Base-by-base conservation (phyloP, 1,284 basidiomycete genomes). In the Sporisorium exsertum region DNA sequence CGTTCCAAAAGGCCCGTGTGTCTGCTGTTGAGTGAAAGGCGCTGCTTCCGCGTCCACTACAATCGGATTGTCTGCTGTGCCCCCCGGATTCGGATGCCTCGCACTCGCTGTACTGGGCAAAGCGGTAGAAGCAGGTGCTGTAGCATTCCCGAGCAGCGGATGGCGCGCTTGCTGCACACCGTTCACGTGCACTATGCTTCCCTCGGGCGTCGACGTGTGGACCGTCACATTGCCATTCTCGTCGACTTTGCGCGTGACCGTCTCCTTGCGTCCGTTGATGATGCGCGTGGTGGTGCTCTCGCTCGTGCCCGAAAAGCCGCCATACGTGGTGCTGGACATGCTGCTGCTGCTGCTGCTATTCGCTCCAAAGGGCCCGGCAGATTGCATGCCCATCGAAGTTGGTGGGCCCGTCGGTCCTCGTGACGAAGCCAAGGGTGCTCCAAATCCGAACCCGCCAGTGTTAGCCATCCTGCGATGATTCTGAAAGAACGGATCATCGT, bases 261-360 rank as follows among this genome's bases (percentile, higher is more conserved):
- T 82, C 59, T 82, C 78, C 29, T 64, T 72, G 15, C 68, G 72
- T 3, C 81, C 81, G n/a, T 82, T 81, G 29, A 82, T 66, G 24
- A 72, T 75, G 46, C 79, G 67, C 0, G 81, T 82, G 12, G 64
- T 74, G 1, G 73, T 74, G 47, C 58, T 77, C 58, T 81, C 62
- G 58, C 72, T 72, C 10, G 65, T 63, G 13, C 65, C 61, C 0
- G 52, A 40, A 32, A 69, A 64, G 18, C 73, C 64, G 27, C 64
- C 55, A n/a, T 60, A 65, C 7, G 64, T 67, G 3, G 64, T 70
- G 33, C 58, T 70, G 2, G 65, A 52, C 4, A 47, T 58, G 26
- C 40, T 49, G 45, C 24, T 47, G 47, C 42, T 55, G 51, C 50
- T 50, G 64, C 37, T 66, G 32, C 22, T 52, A 46, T 46, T 62